Percentiles rank a stretch among this genome's conserved stretches.
Evolutionary conservation across 2,329 filamentous ascomycete species (phyloP).

Genomic region (Ophiostoma pallidulum): DNA sequence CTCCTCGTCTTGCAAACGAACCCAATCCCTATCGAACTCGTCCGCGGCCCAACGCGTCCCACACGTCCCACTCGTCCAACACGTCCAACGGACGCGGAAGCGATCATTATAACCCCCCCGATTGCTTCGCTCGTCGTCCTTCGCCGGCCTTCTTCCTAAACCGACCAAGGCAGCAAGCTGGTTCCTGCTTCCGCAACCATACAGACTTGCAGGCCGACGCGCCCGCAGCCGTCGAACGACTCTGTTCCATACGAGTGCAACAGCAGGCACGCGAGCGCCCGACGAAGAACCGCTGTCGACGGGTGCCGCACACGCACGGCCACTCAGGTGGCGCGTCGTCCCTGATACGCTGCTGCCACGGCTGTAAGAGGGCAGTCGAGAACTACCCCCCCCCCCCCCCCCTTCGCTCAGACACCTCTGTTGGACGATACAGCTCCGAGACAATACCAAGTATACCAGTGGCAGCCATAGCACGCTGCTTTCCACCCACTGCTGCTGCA

Average conservation of each 20-base stretch:
- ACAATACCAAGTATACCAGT: not conserved
- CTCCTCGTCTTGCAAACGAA: slow-evolving; percentile 2
- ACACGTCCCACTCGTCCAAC: not conserved
- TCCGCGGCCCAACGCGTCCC: slow-evolving; percentile 18
- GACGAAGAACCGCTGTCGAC: not conserved
- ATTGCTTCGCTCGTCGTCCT: slow-evolving; percentile 10
- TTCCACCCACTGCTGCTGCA: not conserved
- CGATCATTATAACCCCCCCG: slow-evolving; percentile 17
- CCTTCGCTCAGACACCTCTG: too few species aligned
- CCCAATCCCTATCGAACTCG: slow-evolving; percentile 18
- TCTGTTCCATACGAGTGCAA: not conserved
- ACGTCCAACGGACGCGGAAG: slow-evolving; percentile 1
- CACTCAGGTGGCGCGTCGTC: not conserved
- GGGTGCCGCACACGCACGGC: not conserved
- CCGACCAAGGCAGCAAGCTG: slow-evolving; percentile 6
- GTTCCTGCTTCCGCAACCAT: not conserved
- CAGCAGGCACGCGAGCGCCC: slow-evolving; percentile 5
- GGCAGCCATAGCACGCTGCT: not conserved
- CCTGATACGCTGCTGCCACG: not conserved
- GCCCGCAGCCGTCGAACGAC: not conserved
- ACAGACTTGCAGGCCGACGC: not conserved
- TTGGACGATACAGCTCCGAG: too few species aligned
- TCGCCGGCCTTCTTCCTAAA: slow-evolving; percentile 12
- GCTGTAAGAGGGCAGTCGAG: too few species aligned
- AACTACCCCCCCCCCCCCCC: too few species aligned